Base-by-base conservation (phyloP, 169 alveolate species). In the Sarcocystis neurona region DNA sequence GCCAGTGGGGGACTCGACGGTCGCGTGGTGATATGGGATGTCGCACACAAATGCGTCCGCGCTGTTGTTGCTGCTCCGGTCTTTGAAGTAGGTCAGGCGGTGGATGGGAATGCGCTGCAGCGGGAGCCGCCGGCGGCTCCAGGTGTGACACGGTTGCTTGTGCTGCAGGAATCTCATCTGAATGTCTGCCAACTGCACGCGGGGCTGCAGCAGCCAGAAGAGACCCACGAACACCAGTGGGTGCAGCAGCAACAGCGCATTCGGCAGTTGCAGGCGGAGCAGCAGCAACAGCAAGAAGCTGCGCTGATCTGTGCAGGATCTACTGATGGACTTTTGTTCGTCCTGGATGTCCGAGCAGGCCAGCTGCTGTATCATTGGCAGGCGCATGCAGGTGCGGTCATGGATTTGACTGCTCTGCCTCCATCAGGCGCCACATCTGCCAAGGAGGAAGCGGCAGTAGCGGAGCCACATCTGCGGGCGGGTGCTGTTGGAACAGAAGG, bases 321-420 rank as follows among this genome's bases (percentile, higher is more conserved):
- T 47, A 72, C 82, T 10, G 56, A 72, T 2, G 82, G 82, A 1
- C 15, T 23, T 6, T 15, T 72, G 5, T 10, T 72, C 10, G 58
- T 72, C 18, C 30, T 37, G 2, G 82, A 72, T 37, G 32, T 72
- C 10, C 82, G 82, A 15, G 34, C 10, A 0, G 82, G 82, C 53
- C 56, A 72, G 39, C 39, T 30, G 18, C 4, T 72, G 56, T 2
- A 53, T 39, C 56, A 39, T 39, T 72, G 82, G 82, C 56, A 48
- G 32, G 82, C 82, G 3, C 82, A 72, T 56, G 82, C 75, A n/a
- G 82, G 82, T 0, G 82, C 82, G 3, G 82, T 72, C 56, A 72
- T 72, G 82, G 82, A 72, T 12, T 5, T 72, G 34, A 48, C 12
- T 15, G 66, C 12, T 53, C 12, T 53, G 12, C 23, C 23, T 53